Evolutionary conservation across 306 rosid species (phyloP), one percentile per base, ranked within the genome.

Genomic region (Pyrus betulifolia): DNA sequence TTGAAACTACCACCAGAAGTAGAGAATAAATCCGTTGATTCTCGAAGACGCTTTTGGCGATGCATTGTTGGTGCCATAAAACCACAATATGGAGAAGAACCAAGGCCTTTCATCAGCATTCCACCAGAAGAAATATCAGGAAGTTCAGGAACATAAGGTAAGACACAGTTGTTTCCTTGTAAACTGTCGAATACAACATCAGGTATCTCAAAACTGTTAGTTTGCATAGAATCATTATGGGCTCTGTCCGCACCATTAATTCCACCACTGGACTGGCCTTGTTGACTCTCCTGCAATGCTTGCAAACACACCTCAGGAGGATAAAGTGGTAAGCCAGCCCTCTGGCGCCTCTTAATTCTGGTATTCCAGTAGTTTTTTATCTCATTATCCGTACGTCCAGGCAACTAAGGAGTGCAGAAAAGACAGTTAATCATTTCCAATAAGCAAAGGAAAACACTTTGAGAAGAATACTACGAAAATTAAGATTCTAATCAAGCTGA

Each of bases 321-420:
- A 84, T 96, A 92, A 71, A 96, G 87, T 70, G 99, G 93, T 78
- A 92, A 86, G 71, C 98, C 98, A 81, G 97, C 96, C 72, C 99
- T 89, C 74, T 91, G 93, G 62, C 91, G 89, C 76, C 98, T 86
- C 88, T 96, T 96, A 71, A 89, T 83, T 69, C 99, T 93, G 73
- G 99, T 92, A 82, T 96, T 96, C 99, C 99, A 96, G 86, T 91
- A 96, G 82, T 96, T 96, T 88, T 96, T 96, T 81, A 96, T 96
- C 89, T 96, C 99, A 72, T 96, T 96, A 85, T 96, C 99, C 4
- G 99, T 96, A 60, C 99, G 99, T 44, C 99, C 99, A 62, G 97
- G 97, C 78, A 96, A 86, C 99, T 96, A 75, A 83, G 69, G 74
- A 72, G 84, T 74, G 75, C 23, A 82, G 74, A 83, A 82, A 67